Percentiles rank a stretch among this genome's conserved stretches.
Conservation (phyloP, 2,329 filamentous ascomycete species). For the Sporothrix dimorphospora region DNA sequence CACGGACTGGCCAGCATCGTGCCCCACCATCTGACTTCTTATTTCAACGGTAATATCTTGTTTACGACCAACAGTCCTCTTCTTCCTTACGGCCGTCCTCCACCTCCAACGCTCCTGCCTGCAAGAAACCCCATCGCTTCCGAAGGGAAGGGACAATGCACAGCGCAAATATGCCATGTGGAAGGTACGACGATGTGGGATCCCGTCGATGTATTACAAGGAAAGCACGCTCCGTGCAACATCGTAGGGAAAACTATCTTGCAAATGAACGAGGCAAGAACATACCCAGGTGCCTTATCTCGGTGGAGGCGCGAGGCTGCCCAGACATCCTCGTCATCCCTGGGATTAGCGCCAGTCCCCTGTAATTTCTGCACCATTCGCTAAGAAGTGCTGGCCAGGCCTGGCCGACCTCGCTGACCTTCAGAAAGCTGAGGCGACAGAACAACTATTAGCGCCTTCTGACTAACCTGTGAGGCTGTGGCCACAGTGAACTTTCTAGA, state of each 20-base stretch:
- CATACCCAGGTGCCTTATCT: no score
- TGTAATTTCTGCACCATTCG: not conserved
- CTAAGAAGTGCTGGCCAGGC: not conserved
- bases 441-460: slow-evolving; percentile 7
- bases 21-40: slow-evolving; percentile 23
- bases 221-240: slow-evolving; percentile 5
- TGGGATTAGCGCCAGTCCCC: slow-evolving; percentile 14
- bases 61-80: slow-evolving; percentile 8
- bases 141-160: not conserved
- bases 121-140: not conserved
- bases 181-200: slow-evolving; percentile 17
- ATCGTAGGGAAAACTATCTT: slow-evolving; percentile 4
- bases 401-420: not conserved
- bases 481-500: slow-evolving; percentile 36
- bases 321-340: not conserved
- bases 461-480: slow-evolving; percentile 21
- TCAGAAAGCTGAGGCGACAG: not conserved
- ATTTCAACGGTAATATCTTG: not conserved
- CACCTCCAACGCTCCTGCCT: not conserved
- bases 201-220: slow-evolving; percentile 17
- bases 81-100: slow-evolving; percentile 15
- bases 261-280: not conserved
- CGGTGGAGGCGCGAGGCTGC: slow-evolving; percentile 6
- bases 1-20: not conserved
- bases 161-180: slow-evolving; percentile 17